These are phyloP conservation scores for Podospora pseudopauciseta DNA, from an alignment of 495 filamentous ascomycete species.

Conservation along the genomic window DNA sequence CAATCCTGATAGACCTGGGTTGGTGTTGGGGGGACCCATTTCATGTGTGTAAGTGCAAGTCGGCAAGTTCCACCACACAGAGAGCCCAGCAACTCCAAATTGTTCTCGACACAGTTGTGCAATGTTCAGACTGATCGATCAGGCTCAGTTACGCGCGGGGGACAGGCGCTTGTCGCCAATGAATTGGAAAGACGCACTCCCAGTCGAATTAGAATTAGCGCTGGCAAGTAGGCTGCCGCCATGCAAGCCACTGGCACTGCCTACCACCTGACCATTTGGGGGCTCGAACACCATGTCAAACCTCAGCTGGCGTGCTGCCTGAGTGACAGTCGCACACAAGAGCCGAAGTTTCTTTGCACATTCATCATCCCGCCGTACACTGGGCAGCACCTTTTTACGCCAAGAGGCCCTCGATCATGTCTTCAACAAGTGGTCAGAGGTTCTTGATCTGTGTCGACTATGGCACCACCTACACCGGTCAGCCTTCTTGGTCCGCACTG, in stretches of 20 bases:
- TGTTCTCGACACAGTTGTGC: not conserved
- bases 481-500: not conserved
- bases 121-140: not conserved
- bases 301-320: too few relatives aligned
- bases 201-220: not conserved
- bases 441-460: constrained; percentile 1
- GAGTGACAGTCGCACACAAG: too few relatives aligned
- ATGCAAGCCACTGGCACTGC: not conserved
- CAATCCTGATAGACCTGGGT: not conserved
- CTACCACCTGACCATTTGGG: not conserved
- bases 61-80: not conserved
- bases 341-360: not conserved
- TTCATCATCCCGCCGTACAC: not conserved
- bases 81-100: not conserved
- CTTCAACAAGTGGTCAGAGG: not conserved
- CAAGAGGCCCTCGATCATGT: not conserved
- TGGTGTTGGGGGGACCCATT: too few relatives aligned
- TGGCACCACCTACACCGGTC: constrained; percentile 1
- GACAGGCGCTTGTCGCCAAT: not conserved
- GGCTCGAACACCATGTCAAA: not conserved
- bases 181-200: too few relatives aligned
- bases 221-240: not conserved
- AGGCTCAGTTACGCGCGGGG: not conserved
- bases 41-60: not conserved
- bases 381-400: not conserved